phyloP scores from a whole-genome alignment of 2,329 filamentous ascomycete species.

The Fusarium sp. region DNA sequence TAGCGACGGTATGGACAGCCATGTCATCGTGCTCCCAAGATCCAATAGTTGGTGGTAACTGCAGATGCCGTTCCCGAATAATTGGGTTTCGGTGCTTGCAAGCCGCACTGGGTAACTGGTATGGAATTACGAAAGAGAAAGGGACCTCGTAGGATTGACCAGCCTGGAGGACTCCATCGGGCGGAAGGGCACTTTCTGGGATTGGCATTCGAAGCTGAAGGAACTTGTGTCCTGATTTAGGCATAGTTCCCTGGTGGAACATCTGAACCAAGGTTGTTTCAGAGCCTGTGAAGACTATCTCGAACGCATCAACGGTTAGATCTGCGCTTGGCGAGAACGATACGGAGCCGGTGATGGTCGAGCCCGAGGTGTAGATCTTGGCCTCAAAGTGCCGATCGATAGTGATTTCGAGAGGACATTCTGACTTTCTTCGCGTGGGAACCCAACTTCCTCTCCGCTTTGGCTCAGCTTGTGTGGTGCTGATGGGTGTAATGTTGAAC shows the following conservation, averaged over 20 bases:
- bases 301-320: conserved; percentile 16
- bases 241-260: conserved; percentile 19
- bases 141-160: conserved; percentile 15
- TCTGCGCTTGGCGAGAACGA: conserved; percentile 9
- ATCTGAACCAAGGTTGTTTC: conserved; percentile 10
- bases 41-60: conserved; percentile 30
- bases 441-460: conserved; percentile 28
- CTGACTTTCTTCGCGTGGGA: neutral
- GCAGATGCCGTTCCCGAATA: conserved; percentile 22
- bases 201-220: conserved; percentile 30
- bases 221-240: conserved; percentile 23
- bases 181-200: conserved; percentile 2
- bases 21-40: conserved; percentile 33
- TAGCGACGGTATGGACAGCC: conserved; percentile 14
- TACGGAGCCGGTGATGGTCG: conserved; percentile 16
- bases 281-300: conserved; percentile 17
- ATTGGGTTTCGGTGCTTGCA: conserved; percentile 18
- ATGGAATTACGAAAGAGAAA: conserved; percentile 34
- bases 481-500: neutral
- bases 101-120: conserved; percentile 23
- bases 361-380: conserved; percentile 34
- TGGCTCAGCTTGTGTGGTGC: neutral
- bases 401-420: conserved; percentile 20
- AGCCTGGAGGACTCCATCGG: neutral
- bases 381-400: conserved; percentile 33